Evolutionary conservation across 2,329 filamentous ascomycete genomes (phyloP).

Genomic region (Phialophora verrucosa): DNA sequence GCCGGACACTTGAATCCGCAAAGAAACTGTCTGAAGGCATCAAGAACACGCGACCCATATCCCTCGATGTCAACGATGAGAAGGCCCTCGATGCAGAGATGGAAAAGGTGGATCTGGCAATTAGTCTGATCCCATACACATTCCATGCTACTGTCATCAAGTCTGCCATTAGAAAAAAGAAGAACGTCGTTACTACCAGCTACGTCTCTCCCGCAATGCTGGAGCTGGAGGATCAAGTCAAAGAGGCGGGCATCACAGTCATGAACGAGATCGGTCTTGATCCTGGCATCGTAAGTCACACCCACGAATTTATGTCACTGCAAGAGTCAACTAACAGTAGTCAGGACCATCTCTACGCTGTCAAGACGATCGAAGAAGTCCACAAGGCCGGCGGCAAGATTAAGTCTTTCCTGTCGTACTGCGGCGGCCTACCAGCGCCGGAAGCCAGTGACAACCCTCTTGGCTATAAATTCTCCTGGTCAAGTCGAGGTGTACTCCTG

Average conservation of each 20-base stretch:
- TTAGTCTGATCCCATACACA: conserved; percentile 88
- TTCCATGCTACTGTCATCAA: conserved; percentile 90
- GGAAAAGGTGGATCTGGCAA: conserved; percentile 77
- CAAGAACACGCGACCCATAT: conserved; percentile 74
- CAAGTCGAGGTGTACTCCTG: conserved; percentile 81
- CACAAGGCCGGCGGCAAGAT: conserved; percentile 88
- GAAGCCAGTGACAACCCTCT: conserved; percentile 79
- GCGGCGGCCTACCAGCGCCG: conserved; percentile 73
- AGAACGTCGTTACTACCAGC: conserved; percentile 92
- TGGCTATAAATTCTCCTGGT: conserved; percentile 90
- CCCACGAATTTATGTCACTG: neutral
- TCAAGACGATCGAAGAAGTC: conserved; percentile 88
- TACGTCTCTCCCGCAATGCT: conserved; percentile 93
- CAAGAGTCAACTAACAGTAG: conserved; percentile 32
- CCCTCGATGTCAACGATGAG: conserved; percentile 80
- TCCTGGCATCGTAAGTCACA: conserved; percentile 37
- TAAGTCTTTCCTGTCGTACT: conserved; percentile 79
- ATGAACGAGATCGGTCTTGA: conserved; percentile 91
- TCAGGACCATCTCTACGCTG: conserved; percentile 66
- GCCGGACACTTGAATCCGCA: conserved; percentile 78
- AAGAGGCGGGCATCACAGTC: conserved; percentile 92
- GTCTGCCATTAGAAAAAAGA: conserved; percentile 89
- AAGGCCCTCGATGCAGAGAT: conserved; percentile 80
- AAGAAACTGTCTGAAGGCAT: conserved; percentile 75
- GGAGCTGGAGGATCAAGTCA: conserved; percentile 80